A percentile compares a stretch with the other conserved stretches of the same genome.
Evolutionary conservation across 1,139 yeast species (phyloP).

Genomic region (Zygosaccharomyces sapae): DNA sequence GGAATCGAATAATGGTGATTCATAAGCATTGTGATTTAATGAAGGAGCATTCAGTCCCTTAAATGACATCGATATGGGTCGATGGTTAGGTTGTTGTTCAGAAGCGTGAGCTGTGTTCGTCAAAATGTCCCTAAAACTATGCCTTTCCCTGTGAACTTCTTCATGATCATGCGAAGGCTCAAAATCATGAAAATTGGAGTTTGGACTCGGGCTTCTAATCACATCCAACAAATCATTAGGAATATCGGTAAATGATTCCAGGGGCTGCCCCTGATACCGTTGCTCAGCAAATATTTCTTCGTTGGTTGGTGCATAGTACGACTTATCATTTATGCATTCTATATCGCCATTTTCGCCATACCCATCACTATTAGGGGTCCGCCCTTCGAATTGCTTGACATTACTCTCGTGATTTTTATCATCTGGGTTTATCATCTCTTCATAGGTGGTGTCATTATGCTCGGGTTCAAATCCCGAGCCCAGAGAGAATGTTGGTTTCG

Average conservation of each 20-base stretch:
- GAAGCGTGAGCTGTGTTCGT: conserved; percentile 23
- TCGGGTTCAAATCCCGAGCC: not conserved
- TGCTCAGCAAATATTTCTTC: not conserved
- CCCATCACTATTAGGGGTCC: not conserved
- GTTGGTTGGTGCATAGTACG: not conserved
- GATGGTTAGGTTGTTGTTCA: conserved; percentile 22
- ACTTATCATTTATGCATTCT: too few relatives aligned
- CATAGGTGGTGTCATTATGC: not conserved
- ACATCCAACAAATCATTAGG: conserved; percentile 1
- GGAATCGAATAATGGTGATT: conserved; percentile 6
- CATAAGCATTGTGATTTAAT: conserved; percentile 37
- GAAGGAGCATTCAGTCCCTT: conserved; percentile 59
- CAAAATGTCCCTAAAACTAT: conserved; percentile 4
- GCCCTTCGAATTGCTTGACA: not conserved
- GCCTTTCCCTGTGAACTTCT: conserved; percentile 1
- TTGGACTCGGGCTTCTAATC: conserved; percentile 7
- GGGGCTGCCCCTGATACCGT: not conserved
- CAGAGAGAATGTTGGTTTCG: not conserved
- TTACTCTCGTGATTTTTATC: not conserved
- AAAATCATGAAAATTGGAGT: conserved; percentile 2
- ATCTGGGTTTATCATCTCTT: too few relatives aligned
- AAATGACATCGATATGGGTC: conserved; percentile 68
- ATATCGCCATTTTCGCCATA: not conserved
- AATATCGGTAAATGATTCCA: not conserved
- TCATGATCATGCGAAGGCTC: not conserved